Evolutionary conservation across 2,329 filamentous ascomycete genomes (phyloP).

Genomic region (Penicillium fuscoglaucum): DNA sequence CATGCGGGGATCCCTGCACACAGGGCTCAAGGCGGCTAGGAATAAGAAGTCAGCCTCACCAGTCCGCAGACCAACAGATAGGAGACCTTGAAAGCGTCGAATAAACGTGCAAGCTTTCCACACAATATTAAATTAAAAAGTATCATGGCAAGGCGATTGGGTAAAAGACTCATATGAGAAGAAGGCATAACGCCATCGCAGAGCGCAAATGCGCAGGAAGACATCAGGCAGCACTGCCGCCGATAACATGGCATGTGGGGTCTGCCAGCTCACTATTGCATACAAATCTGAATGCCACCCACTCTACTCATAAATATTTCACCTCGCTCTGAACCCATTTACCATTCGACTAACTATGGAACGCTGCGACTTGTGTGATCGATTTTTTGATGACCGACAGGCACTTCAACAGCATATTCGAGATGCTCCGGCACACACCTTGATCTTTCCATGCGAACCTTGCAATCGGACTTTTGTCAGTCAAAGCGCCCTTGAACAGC

Average conservation of each 20-base stretch:
- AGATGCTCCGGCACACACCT: background rate
- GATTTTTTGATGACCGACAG: background rate
- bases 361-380: background rate
- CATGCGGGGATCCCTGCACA: background rate
- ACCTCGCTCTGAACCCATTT: background rate
- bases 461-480: background rate
- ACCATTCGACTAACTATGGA: background rate
- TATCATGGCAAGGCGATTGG: background rate
- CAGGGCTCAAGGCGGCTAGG: background rate
- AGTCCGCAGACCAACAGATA: background rate
- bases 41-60: background rate
- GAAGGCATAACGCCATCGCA: background rate
- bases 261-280: background rate
- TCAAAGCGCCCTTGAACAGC: background rate
- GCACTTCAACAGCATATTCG: background rate
- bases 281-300: background rate
- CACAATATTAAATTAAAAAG: background rate
- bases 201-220: background rate
- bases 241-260: background rate
- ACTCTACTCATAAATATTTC: background rate
- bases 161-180: background rate
- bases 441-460: background rate
- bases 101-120: background rate
- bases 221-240: background rate
- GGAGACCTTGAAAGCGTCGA: background rate